These are phyloP conservation scores for Rhodotorula taiwanensis DNA, from an alignment of 768 basidiomycete genomes.

Conservation along the genomic window DNA sequence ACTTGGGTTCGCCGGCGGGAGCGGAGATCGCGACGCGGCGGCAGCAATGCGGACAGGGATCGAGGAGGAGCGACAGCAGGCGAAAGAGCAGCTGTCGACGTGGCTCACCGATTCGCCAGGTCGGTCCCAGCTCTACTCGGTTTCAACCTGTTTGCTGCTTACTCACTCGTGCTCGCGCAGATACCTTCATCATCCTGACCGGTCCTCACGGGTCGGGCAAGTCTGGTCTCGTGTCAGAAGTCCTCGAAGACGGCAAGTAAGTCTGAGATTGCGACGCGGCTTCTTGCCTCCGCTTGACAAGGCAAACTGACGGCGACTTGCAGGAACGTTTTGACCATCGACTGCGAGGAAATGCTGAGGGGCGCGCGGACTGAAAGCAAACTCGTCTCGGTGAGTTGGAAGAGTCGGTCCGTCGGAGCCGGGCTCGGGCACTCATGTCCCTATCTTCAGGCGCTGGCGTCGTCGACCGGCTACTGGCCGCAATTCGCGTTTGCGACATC, in stretches of 20 bases:
- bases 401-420: no score
- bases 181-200: constrained; percentile 48
- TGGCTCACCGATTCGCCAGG: constrained; percentile 76
- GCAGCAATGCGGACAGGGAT: constrained; percentile 21
- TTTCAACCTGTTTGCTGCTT: no score
- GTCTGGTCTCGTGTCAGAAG: constrained; percentile 44
- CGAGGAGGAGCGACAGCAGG: constrained; percentile 81
- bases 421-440: constrained; percentile 4
- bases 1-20: constrained; percentile 35
- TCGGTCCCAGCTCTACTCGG: no score
- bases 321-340: constrained; percentile 70
- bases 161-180: no score
- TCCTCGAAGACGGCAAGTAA: constrained; percentile 43
- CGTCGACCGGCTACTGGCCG: constrained; percentile 82
- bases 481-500: constrained; percentile 79
- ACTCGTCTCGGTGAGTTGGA: constrained; percentile 34
- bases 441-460: constrained; percentile 54
- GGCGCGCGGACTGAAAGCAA: constrained; percentile 40
- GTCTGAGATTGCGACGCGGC: constrained; percentile 36
- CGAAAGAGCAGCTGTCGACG: constrained; percentile 57
- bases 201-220: constrained; percentile 49
- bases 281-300: not conserved
- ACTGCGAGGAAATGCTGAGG: constrained; percentile 69
- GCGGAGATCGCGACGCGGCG: not conserved
- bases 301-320: not conserved